These are phyloP conservation scores for Ampelomyces quisqualis DNA, from an alignment of 2,329 filamentous ascomycete species.

Conservation along the genomic window DNA sequence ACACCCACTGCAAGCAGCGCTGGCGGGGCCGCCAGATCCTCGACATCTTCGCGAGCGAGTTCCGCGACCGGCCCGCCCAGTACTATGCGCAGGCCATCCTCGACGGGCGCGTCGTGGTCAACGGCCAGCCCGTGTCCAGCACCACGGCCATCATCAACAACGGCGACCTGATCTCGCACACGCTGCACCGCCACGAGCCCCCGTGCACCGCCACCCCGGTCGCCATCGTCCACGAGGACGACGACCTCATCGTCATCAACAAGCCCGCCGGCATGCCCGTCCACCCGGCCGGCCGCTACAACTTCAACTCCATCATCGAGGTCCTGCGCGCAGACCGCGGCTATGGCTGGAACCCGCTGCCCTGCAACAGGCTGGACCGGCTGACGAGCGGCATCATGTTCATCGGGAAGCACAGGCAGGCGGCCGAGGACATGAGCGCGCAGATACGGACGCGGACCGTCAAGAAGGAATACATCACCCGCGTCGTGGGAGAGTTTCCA, in stretches of 20 bases:
- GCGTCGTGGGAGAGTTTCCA: slow-evolving; percentile 88
- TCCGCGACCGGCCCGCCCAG: slow-evolving; percentile 78
- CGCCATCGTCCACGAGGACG: slow-evolving; percentile 82
- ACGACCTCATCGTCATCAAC: slow-evolving; percentile 93
- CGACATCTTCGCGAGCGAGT: slow-evolving; percentile 88
- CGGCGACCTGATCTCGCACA: slow-evolving; percentile 89
- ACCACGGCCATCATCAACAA: slow-evolving; percentile 76
- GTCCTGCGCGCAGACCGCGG: slow-evolving; percentile 80
- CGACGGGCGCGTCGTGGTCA: slow-evolving; percentile 74
- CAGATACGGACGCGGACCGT: slow-evolving; percentile 81
- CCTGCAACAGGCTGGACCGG: slow-evolving; percentile 91
- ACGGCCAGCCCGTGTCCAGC: slow-evolving; percentile 67
- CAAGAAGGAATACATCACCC: slow-evolving; percentile 91
- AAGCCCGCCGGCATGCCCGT: slow-evolving; percentile 95
- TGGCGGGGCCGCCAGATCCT: slow-evolving; percentile 82
- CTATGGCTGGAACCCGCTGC: slow-evolving; percentile 60
- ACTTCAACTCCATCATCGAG: slow-evolving; percentile 91
- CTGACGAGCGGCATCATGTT: slow-evolving; percentile 98
- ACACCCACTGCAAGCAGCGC: slow-evolving; percentile 89
- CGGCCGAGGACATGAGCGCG: slow-evolving; percentile 72
- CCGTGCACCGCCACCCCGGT: slow-evolving; percentile 82
- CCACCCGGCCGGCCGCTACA: slow-evolving; percentile 91
- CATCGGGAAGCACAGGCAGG: slow-evolving; percentile 80
- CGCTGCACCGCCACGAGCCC: slow-evolving; percentile 91
- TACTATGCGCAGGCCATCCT: slow-evolving; percentile 86